Percentiles rank a stretch among this genome's conserved stretches.
phyloP scores from a whole-genome alignment of 75 land plant genomes.

The Cupressus sempervirens region DNA sequence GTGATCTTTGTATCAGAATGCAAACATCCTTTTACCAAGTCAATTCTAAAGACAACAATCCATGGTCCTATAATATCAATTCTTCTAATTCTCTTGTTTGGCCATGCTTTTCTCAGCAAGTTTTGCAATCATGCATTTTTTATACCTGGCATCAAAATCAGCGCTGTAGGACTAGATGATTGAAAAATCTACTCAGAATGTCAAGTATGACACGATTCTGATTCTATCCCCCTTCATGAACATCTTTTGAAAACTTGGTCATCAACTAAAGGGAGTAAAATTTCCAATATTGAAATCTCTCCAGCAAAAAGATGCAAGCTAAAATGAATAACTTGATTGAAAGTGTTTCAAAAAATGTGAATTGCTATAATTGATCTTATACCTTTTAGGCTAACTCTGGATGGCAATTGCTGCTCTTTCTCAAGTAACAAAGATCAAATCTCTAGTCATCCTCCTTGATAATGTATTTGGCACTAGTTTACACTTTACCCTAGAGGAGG shows the following conservation, averaged over 20 bases:
- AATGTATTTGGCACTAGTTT: conserved; percentile 92
- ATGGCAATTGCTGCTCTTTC: conserved; percentile 96
- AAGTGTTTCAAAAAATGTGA: background rate
- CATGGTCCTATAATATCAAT: background rate
- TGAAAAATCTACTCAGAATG: conserved; percentile 87
- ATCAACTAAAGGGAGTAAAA: conserved; percentile 90
- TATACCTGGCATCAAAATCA: background rate
- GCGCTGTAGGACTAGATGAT: conserved; percentile 76
- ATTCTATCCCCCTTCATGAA: conserved; percentile 97
- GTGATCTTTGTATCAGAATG: background rate
- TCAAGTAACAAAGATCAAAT: conserved; percentile 55
- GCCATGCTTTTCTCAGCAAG: background rate
- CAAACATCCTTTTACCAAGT: background rate
- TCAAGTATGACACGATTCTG: conserved; percentile 96
- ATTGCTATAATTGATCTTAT: background rate
- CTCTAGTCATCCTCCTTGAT: conserved; percentile 96
- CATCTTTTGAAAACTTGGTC: conserved; percentile 97
- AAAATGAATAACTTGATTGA: background rate
- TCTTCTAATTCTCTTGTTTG: background rate
- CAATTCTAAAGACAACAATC: background rate
- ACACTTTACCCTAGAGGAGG: conserved; percentile 97
- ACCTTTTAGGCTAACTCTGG: conserved; percentile 93
- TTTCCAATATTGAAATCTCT: conserved; percentile 88
- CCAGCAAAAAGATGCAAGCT: conserved; percentile 54
- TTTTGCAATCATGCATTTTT: background rate